Evolutionary conservation across 305 asterid genomes (phyloP), one percentile per base, ranked within the genome.

Genomic region (Stenogyne calaminthoides): DNA sequence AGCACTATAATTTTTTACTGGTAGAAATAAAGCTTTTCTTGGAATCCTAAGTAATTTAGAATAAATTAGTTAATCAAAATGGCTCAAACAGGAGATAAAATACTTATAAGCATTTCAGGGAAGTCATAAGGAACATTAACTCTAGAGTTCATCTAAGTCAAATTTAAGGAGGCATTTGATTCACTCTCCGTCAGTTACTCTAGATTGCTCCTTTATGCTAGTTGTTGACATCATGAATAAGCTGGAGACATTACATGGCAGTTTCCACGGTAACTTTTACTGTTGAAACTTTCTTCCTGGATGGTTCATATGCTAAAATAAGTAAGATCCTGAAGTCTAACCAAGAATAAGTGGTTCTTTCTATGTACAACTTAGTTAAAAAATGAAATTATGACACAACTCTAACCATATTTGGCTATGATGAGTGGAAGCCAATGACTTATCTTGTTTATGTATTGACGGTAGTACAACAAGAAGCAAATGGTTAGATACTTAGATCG

Each of bases 401-500:
- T 37, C 36, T 15, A 58, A 62, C 64, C 70, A 64, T 55, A 18
- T 15, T 40, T 39, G 64, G 19, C 27, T 29, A 11, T 57, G 52
- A 39, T 55, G 67, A 55, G 9, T 64, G 39, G 66, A 65, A 69
- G 66, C 15, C 19, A 32, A 16, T 65, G 36, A 11, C 25, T 1
- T 56, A 42, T 9, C 44, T 44, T 40, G 36, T n/a, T 44, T 32
- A 25, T 65, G 16, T 20, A n/a, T 75, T 64, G 67, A 15, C 27
- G 64, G 6, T 22, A 64, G 34, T 54, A 52, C 32, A 55, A 15
- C 22, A 19, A 69, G 42, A 69, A 39, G 56, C 63, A 55, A 69
- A 56, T 56, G 22, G 44, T 56, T 58, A 32, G 34, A 29, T 32
- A 32, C 36, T 32, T 32, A 32, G 39, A 69, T 44, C 36, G 6